Conservation (phyloP, 352 stramenopile species). For the Globisporangium spiculum region DNA sequence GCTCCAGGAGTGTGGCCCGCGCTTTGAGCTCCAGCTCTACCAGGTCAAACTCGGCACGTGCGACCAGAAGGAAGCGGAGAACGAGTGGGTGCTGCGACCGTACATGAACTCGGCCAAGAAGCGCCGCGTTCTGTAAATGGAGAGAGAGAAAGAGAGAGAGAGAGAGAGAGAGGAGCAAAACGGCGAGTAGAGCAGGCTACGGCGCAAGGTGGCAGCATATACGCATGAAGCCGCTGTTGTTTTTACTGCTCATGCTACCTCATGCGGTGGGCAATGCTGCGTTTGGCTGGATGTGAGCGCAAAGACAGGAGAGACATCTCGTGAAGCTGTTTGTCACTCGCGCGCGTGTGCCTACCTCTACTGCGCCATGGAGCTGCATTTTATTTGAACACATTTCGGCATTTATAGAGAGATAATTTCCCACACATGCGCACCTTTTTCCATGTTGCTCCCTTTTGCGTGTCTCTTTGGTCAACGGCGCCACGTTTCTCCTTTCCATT, state of each 20-base stretch:
- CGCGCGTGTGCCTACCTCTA: no score
- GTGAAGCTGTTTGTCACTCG: no score
- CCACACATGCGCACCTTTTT: not conserved
- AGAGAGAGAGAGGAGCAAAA: not conserved
- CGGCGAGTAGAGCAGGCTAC: not conserved
- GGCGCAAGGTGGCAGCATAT: not conserved
- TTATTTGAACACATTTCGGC: conserved; percentile 6
- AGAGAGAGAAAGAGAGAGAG: not conserved
- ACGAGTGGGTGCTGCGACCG: conserved; percentile 98
- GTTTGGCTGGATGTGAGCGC: not conserved
- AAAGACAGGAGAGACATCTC: no score
- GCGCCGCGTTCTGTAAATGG: conserved; percentile 80
- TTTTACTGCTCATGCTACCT: not conserved
- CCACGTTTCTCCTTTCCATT: not conserved
- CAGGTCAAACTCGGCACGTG: conserved; percentile 97
- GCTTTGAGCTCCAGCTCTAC: conserved; percentile 99
- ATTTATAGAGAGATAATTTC: conserved; percentile 3
- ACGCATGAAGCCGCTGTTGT: not conserved
- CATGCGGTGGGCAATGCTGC: not conserved
- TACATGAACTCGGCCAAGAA: conserved; percentile 99
- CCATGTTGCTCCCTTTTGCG: not conserved
- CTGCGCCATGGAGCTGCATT: conserved; percentile 1
- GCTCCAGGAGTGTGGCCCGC: conserved; percentile 94
- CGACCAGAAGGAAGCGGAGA: conserved; percentile 98
- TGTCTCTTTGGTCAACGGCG: not conserved